Percentiles rank a stretch among this genome's conserved stretches.
phyloP scores from a whole-genome alignment of 2,329 filamentous ascomycete species.

The Xylogone sp. region DNA sequence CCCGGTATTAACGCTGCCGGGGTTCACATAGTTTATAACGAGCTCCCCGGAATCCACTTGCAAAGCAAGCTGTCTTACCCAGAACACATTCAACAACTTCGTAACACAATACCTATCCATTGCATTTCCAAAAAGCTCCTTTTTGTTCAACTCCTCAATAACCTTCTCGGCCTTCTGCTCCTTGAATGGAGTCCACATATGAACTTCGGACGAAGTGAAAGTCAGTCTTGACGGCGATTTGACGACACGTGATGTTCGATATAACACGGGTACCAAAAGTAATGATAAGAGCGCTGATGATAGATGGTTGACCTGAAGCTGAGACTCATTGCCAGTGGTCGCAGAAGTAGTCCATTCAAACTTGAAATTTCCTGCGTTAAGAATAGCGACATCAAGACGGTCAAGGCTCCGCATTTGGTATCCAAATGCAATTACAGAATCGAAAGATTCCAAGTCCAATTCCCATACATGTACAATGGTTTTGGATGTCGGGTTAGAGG shows the following conservation, averaged over 20 bases:
- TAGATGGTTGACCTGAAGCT: slow-evolving; percentile 37
- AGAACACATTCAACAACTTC: slow-evolving; percentile 8
- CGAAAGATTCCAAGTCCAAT: slow-evolving; percentile 4
- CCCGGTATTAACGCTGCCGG: slow-evolving; percentile 4
- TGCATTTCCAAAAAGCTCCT: neutral
- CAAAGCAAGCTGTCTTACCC: slow-evolving; percentile 7
- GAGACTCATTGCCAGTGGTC: slow-evolving; percentile 35
- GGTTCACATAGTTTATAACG: slow-evolving; percentile 20
- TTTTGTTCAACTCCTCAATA: slow-evolving; percentile 9
- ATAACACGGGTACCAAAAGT: slow-evolving; percentile 34
- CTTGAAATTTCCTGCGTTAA: slow-evolving; percentile 4
- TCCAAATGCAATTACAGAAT: slow-evolving; percentile 4
- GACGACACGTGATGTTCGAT: neutral
- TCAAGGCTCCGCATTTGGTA: neutral
- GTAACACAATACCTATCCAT: slow-evolving; percentile 8
- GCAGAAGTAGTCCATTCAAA: neutral
- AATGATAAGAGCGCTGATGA: slow-evolving; percentile 40
- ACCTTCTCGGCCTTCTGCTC: slow-evolving; percentile 8
- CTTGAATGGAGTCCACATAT: slow-evolving; percentile 4
- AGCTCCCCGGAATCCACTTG: slow-evolving; percentile 14
- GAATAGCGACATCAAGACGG: slow-evolving; percentile 3
- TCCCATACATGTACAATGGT: slow-evolving; percentile 28
- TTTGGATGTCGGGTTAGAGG: neutral
- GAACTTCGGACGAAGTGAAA: neutral
- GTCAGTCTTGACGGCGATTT: neutral